Base-by-base conservation (phyloP, 2,329 filamentous ascomycete species). In the Leptographium lundbergii region DNA sequence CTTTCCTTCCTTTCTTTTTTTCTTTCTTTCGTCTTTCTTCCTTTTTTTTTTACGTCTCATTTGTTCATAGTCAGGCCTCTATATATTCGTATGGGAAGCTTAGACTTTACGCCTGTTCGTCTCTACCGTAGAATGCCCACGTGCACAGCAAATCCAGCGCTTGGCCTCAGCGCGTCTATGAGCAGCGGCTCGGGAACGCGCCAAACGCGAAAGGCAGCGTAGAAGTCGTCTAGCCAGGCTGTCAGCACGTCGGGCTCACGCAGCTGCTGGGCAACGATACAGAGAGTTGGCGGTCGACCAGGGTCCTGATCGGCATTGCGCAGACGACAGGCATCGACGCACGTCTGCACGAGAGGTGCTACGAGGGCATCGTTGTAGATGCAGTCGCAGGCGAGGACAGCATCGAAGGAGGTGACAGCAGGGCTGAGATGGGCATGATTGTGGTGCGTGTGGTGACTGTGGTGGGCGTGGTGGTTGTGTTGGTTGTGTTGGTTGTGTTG, bases 321-420 rank as follows among this genome's bases (percentile, higher is more conserved):
- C 19, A 92, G 71, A 11, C 74, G 74, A 70, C 90, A 95, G 27
- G 85, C 78, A 62, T 95, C 88, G 6, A 77, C 82, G 69, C 89
- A 95, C 0, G 89, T 88, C 66, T 86, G 81, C n/a, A 94, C 88
- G 55, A 97, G 81, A 0, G 91, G 90, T 51, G 81, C 75, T 27
- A 97, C 82, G 3, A 97, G 80, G 2, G 87, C 82, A 64, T 96
- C 89, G 72, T 97, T 99, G 76, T 95, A 99, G 65, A 99, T 87
- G 71, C 91, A 96, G 71, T 99, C 94, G 68, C 90, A 95, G 4
- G 91, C 90, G 42, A 97, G 70, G 13, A 97, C 76, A 17, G 84
- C 72, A 66, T 95, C 87, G 64, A 94, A 86, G 60, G 55, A 57
- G 66, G 65, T 68, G 52, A 34, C 10, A 32, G n/a, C 2, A n/a